Percentiles rank a stretch among this genome's conserved stretches.
These are phyloP conservation scores for Starmerella tilneyi DNA, from an alignment of 805 yeast genomes.

Conservation along the genomic window DNA sequence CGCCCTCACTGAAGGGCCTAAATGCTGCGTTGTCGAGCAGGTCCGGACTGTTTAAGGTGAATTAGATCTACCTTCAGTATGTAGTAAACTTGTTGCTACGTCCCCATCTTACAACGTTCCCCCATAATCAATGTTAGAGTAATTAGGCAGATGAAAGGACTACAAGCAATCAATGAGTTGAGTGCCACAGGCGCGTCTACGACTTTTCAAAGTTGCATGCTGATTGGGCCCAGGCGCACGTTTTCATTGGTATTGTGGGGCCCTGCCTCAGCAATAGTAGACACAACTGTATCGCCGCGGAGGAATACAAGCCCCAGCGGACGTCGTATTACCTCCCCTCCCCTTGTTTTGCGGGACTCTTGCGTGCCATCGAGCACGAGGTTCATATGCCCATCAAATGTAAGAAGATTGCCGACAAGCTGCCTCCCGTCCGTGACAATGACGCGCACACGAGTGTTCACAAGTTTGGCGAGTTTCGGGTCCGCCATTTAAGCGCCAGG, in stretches of 20 bases:
- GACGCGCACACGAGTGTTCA: constrained; percentile 64
- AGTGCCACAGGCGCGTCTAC: too few relatives aligned
- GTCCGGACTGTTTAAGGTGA: too few relatives aligned
- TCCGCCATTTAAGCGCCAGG: constrained; percentile 2
- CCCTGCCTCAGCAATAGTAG: constrained; percentile 52
- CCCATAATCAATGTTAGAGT: too few relatives aligned
- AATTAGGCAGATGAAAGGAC: too few relatives aligned
- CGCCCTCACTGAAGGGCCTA: too few relatives aligned
- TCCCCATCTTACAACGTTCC: too few relatives aligned
- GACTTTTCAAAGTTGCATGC: constrained; percentile 16
- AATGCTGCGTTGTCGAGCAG: too few relatives aligned
- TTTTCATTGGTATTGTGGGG: constrained; percentile 31
- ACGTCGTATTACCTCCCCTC: constrained; percentile 54
- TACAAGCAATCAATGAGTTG: too few relatives aligned
- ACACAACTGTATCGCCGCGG: constrained; percentile 79
- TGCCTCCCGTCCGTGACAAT: constrained; percentile 68
- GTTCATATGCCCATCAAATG: constrained; percentile 83
- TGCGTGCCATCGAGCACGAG: constrained; percentile 63
- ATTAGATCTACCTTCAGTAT: too few relatives aligned
- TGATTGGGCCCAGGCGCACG: constrained; percentile 6
- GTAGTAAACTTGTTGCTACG: too few relatives aligned
- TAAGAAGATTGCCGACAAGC: constrained; percentile 67
- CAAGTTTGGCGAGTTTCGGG: constrained; percentile 46
- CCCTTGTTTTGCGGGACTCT: constrained; percentile 67
- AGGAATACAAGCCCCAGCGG: constrained; percentile 69